Conservation (phyloP, 1,139 yeast genomes). For the Saccharomycopsis phalli region DNA sequence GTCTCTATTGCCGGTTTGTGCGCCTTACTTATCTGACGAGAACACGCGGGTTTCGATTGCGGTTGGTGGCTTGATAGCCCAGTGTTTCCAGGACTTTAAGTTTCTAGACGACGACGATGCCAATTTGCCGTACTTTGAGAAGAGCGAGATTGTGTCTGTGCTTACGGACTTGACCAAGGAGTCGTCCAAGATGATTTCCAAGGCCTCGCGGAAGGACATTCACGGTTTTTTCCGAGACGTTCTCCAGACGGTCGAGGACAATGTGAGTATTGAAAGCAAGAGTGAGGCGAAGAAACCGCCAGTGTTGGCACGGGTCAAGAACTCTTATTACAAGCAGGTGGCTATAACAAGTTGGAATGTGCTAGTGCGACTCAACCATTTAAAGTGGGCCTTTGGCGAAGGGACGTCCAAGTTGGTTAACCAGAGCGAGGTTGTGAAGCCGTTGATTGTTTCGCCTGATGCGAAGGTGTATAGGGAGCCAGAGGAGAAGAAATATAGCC, state of each 20-base stretch:
- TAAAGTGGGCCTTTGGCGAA: conserved; percentile 65
- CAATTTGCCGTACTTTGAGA: conserved; percentile 52
- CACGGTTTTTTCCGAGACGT: conserved; percentile 60
- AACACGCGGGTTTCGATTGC: conserved; percentile 39
- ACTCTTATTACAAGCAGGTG: neutral
- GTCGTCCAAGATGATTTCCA: conserved; percentile 48
- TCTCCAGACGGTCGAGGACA: conserved; percentile 39
- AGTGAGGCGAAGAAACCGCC: conserved; percentile 22
- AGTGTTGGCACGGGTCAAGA: neutral
- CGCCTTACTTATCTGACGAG: conserved; percentile 38
- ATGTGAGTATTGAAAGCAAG: conserved; percentile 36
- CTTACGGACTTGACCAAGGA: conserved; percentile 42
- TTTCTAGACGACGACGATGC: conserved; percentile 36
- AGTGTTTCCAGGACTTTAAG: conserved; percentile 50
- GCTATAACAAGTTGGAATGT: conserved; percentile 41
- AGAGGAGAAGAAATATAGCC: too few species aligned
- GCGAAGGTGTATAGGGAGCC: too few species aligned
- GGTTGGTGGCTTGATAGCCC: conserved; percentile 52
- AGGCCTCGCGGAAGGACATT: conserved; percentile 52
- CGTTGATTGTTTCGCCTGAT: conserved; percentile 37
- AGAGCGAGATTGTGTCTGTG: conserved; percentile 38
- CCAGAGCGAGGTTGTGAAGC: neutral
- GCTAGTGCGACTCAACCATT: conserved; percentile 49
- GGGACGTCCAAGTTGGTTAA: conserved; percentile 49
- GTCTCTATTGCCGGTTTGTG: conserved; percentile 32